phyloP scores from a whole-genome alignment of 768 basidiomycete genomes.

The Collybia mongolica region DNA sequence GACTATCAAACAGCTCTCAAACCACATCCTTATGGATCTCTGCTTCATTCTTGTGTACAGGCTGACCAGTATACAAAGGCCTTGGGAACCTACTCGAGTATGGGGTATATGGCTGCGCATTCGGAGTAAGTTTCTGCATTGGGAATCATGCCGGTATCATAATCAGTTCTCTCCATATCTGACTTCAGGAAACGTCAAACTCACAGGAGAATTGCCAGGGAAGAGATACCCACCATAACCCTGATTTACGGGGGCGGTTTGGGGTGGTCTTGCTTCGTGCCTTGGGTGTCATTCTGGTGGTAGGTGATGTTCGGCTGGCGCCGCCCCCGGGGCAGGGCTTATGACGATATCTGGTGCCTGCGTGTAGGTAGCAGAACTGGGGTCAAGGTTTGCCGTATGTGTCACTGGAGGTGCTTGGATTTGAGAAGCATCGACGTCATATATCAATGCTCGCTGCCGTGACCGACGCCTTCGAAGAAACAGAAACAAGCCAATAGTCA shows the following conservation, averaged over 20 bases:
- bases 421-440: constrained; percentile 19
- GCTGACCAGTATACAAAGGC: constrained; percentile 18
- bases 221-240: constrained; percentile 15
- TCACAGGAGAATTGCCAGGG: constrained; percentile 19
- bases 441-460: constrained; percentile 10
- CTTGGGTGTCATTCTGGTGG: constrained; percentile 10
- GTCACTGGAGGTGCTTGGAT: constrained; percentile 18
- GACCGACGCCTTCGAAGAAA: constrained; percentile 9
- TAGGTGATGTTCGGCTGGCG: constrained; percentile 8
- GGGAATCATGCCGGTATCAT: constrained; percentile 1
- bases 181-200: constrained; percentile 6
- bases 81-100: constrained; percentile 15
- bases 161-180: background rate
- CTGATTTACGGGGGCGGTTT: constrained; percentile 18
- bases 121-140: constrained; percentile 8
- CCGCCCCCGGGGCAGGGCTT: constrained; percentile 10
- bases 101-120: constrained; percentile 18
- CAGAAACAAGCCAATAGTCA: constrained; percentile 12
- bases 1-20: background rate
- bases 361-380: background rate
- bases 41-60: constrained; percentile 13
- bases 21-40: constrained; percentile 8
- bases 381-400: constrained; percentile 16
- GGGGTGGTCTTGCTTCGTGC: constrained; percentile 10
- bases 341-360: background rate